Base-by-base conservation (phyloP, 257 asterid species). In the Solanum appendiculatum region DNA sequence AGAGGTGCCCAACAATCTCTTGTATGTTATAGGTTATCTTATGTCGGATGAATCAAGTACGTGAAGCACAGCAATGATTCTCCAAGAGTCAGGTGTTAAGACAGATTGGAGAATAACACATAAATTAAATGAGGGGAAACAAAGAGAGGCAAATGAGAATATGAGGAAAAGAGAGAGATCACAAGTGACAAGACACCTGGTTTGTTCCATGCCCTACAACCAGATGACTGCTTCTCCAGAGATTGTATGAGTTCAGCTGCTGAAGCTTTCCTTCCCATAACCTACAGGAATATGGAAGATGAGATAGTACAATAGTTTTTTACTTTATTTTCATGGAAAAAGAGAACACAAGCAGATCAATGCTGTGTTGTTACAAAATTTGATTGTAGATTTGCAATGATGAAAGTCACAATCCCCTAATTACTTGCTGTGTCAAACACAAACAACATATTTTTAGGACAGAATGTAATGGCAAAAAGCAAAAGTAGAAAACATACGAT, bases 281-380 rank as follows among this genome's bases (percentile, higher is more conserved):
- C 93, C 93, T 91, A 83, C 31, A 86, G 39, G 31, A 58, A 29
- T n/a, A 46, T 23, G 48, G 25, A 86, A 54, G 21, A 87, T 70
- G 44, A 77, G 70, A 48, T 34, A 39, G 78, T 34, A 21, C 23
- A 82, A 51, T 83, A 84, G 7, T 4, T 40, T 83, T 37, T 27
- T 9, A 46, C n/a, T 75, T 29, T 9, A 42, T 6, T 69, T 42
- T 42, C 25, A n/a, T 5, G 18, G 21, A 18, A 20, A 44, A 72
- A 42, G 21, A 39, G 13, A 74, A 39, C 18, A 72, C 48, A 20
- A 72, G 46, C 39, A 46, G 66, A 80, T 29, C 29, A 20, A 29
- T 73, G 31, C 82, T 20, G 5, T 7, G 25, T 64, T 44, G 27
- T 15, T 46, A 44, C 64, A 44, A 78, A 25, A 72, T 72, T 21